Evolutionary conservation across 208 protist genomes (phyloP), one percentile per base, ranked within the genome.

Genomic region (Giardia muris): DNA sequence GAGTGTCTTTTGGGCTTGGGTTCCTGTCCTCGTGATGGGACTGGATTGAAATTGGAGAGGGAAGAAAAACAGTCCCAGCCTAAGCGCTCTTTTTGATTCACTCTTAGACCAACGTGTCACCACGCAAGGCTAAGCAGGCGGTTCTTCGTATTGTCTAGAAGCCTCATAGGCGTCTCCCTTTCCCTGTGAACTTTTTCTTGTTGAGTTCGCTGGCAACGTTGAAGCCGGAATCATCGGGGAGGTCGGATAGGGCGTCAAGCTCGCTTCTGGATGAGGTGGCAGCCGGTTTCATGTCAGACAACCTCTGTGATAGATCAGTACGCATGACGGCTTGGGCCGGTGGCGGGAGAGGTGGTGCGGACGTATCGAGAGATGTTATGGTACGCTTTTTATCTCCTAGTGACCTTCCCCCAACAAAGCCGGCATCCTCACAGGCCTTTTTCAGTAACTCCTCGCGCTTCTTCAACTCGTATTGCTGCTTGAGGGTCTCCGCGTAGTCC

Each of bases 181-280:
- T 89, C 45, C 86, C 86, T 4, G 19, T 89, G 86, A 89, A 89
- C 86, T 4, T 89, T 43, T 89, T 89, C 19, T 4, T 10, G 39
- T 89, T 43, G 19, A 89, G 86, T 4, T 4, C 42, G 4, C 45
- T 89, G 39, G 4, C 45, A 10, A 43, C 86, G 86, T 4, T 89
- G 86, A 45, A 4, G 86, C 30, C 19, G 30, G 19, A 39, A 10
- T 89, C 86, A 10, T 89, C 86, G 4, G n/a, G 39, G 39, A 89
- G n/a, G 4, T 89, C 42, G 4, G 42, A 4, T 43, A 89, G 3
- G 19, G 19, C 45, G 19, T 89, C 42, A 10, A 89, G 19, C 19
- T 89, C 86, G 42, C 4, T 89, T 43, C 45, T 89, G 45, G 42
- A 4, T 43, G n/a, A 46, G 4, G 45, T 4, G 42, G 4, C 45